These are phyloP conservation scores for Lactifluus rugatus DNA, from an alignment of 768 basidiomycete species.

Conservation along the genomic window DNA sequence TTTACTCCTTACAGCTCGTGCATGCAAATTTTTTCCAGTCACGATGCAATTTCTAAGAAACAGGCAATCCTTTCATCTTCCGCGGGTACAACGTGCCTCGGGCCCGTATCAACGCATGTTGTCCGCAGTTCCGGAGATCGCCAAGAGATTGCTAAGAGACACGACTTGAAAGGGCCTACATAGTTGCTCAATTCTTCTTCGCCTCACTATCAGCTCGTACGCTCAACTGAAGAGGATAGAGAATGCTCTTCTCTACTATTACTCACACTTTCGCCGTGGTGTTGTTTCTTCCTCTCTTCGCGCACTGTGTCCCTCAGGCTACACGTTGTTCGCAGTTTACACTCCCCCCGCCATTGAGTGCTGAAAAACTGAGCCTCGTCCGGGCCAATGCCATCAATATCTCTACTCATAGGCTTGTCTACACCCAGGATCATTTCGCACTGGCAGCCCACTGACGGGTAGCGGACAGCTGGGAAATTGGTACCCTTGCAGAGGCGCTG, in stretches of 20 bases:
- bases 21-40: too few relatives aligned
- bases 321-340: neutral
- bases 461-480: conserved; percentile 47
- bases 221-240: neutral
- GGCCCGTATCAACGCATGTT: too few relatives aligned
- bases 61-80: too few relatives aligned
- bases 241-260: neutral
- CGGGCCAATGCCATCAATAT: conserved; percentile 8
- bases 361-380: neutral
- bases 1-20: too few relatives aligned
- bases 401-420: conserved; percentile 9
- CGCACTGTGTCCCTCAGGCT: neutral
- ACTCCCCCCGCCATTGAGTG: neutral
- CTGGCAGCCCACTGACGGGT: neutral
- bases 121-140: too few relatives aligned
- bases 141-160: too few relatives aligned
- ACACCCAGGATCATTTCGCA: neutral
- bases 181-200: too few relatives aligned
- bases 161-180: too few relatives aligned
- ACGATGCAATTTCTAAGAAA: too few relatives aligned
- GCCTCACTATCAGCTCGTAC: too few relatives aligned
- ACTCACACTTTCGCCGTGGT: neutral
- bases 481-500: conserved; percentile 44
- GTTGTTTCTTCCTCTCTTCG: neutral
- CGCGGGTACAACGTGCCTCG: too few relatives aligned